A percentile compares a stretch with the other conserved stretches of the same genome.
These are phyloP conservation scores for Mycosarcoma maydis DNA, from an alignment of 1,284 basidiomycete genomes.

Conservation along the genomic window DNA sequence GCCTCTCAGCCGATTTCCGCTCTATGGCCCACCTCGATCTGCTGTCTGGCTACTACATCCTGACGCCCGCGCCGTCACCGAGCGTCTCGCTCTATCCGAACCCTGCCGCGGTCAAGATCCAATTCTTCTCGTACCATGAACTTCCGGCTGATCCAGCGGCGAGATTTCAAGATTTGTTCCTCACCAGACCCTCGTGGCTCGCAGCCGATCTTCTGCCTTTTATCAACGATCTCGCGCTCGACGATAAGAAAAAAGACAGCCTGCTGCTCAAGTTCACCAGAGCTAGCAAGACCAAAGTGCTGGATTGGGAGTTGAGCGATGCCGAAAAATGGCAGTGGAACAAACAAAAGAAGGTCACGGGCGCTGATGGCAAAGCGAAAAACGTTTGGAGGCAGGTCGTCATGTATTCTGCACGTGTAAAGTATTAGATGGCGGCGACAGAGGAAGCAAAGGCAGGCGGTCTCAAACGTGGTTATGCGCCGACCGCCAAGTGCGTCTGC, in stretches of 20 bases:
- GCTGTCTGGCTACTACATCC: constrained; percentile 45
- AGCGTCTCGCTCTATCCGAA: constrained; percentile 18
- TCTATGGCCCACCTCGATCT: constrained; percentile 18
- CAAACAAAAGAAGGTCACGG: constrained; percentile 36
- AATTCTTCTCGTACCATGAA: constrained; percentile 55
- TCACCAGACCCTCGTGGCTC: constrained; percentile 56
- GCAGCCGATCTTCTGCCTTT: constrained; percentile 67
- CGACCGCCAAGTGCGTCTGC: too few species aligned
- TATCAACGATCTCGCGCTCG: constrained; percentile 45
- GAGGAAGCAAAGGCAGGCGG: too few species aligned
- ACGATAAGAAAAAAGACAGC: constrained; percentile 45
- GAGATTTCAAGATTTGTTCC: constrained; percentile 64
- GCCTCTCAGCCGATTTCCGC: constrained; percentile 25
- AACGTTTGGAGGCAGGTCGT: constrained; percentile 33
- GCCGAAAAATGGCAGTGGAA: constrained; percentile 30
- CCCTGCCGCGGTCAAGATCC: constrained; percentile 37
- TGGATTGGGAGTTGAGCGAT: constrained; percentile 34
- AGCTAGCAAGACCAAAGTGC: constrained; percentile 41
- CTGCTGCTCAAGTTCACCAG: constrained; percentile 56
- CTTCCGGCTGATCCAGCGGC: constrained; percentile 59
- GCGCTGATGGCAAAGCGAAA: constrained; percentile 17
- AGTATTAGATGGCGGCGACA: constrained; percentile 34
- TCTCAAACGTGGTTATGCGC: too few species aligned
- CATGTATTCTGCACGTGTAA: constrained; percentile 50
- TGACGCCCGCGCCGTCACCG: constrained; percentile 45